A percentile compares a stretch with the other conserved stretches of the same genome.
Conservation (phyloP, 306 rosid species). For the Gillenia trifoliata region DNA sequence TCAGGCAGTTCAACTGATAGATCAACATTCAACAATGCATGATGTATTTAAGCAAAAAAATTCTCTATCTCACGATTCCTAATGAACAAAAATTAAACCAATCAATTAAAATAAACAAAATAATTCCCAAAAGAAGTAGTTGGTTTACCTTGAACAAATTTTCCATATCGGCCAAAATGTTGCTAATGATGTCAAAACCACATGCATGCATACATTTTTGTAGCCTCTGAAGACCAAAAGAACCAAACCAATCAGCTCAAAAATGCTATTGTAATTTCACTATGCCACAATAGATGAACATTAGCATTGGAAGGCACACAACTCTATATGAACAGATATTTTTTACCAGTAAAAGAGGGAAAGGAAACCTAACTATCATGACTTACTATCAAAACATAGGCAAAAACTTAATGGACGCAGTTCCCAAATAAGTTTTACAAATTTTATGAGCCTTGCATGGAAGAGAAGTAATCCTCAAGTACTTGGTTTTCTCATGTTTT, state of each 20-base stretch:
- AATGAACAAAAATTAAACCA: background rate
- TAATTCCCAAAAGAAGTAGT: background rate
- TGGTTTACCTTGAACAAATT: slow-evolving; percentile 65
- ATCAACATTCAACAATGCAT: background rate
- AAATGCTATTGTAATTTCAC: background rate
- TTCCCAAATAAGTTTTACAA: background rate
- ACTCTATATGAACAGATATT: background rate
- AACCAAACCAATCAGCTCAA: slow-evolving; percentile 17
- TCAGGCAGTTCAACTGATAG: background rate
- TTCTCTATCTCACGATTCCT: background rate
- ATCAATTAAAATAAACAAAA: background rate
- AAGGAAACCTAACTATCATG: no score
- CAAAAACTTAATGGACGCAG: background rate
- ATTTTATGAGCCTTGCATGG: background rate
- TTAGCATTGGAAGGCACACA: background rate
- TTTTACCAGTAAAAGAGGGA: background rate
- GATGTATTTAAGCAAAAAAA: background rate
- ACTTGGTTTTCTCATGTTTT: no score
- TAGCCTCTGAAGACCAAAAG: slow-evolving; percentile 60
- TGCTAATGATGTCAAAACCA: slow-evolving; percentile 55
- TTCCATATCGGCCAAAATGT: slow-evolving; percentile 49
- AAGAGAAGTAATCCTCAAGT: background rate
- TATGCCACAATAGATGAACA: background rate
- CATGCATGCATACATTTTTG: slow-evolving; percentile 58
- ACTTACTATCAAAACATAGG: no score